A percentile compares a stretch with the other conserved stretches of the same genome.
Evolutionary conservation across 768 basidiomycete genomes (phyloP).

Genomic region (Mycena metata): DNA sequence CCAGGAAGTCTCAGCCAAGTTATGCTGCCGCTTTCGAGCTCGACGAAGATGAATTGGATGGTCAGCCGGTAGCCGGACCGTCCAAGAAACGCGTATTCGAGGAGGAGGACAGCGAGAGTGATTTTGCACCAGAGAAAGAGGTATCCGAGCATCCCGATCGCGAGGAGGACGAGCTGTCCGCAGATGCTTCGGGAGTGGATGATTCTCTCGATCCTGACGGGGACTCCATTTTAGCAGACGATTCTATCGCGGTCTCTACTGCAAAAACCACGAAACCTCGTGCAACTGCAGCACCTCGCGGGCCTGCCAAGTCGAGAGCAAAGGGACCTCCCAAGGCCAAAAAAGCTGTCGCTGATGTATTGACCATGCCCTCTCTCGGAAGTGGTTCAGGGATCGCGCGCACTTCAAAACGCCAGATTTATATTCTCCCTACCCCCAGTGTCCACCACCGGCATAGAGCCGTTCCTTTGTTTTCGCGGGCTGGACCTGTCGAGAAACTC

Average conservation of each 20-base stretch:
- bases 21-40: constrained; percentile 58
- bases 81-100: constrained; percentile 47
- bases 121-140: constrained; percentile 65
- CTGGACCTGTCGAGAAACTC: constrained; percentile 73
- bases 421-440: constrained; percentile 73
- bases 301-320: constrained; percentile 42
- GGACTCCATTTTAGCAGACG: constrained; percentile 40
- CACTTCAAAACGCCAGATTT: constrained; percentile 63
- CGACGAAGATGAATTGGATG: constrained; percentile 48
- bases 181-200: constrained; percentile 42
- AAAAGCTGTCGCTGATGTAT: constrained; percentile 25
- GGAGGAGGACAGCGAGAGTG: constrained; percentile 64
- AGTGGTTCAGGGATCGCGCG: constrained; percentile 50
- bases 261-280: constrained; percentile 33
- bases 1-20: constrained; percentile 64
- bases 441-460: constrained; percentile 82
- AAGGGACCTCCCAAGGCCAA: constrained; percentile 48
- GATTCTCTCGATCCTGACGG: constrained; percentile 37
- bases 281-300: constrained; percentile 33
- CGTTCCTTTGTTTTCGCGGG: constrained; percentile 67
- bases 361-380: constrained; percentile 34
- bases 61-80: constrained; percentile 51
- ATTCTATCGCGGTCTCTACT: constrained; percentile 27
- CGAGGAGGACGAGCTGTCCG: constrained; percentile 46
- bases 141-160: constrained; percentile 47